A percentile compares a stretch with the other conserved stretches of the same genome.
Evolutionary conservation across 1,284 basidiomycete genomes (phyloP).

Genomic region (Trichosporon sp.): DNA sequence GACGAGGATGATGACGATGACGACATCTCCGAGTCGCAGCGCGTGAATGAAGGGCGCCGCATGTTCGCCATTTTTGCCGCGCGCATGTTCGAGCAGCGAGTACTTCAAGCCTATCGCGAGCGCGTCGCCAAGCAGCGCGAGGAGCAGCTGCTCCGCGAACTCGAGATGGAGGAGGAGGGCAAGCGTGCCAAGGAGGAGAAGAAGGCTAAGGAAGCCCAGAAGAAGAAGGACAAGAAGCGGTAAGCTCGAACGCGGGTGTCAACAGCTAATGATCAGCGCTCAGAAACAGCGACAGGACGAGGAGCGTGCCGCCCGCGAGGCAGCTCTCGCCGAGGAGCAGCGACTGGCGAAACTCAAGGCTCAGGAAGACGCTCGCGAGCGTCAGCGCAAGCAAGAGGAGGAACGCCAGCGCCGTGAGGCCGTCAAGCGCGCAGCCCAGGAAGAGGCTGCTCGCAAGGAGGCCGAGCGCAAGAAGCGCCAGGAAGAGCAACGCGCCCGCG

Average conservation of each 20-base stretch:
- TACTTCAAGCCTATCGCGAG: conserved; percentile 88
- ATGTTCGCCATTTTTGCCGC: conserved; percentile 99
- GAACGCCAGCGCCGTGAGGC: conserved; percentile 72
- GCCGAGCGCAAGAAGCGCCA: conserved; percentile 60
- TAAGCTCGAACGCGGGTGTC: conserved; percentile 32
- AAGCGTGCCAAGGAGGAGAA: conserved; percentile 84
- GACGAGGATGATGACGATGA: conserved; percentile 59
- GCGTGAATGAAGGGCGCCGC: conserved; percentile 96
- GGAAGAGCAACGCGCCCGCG: conserved; percentile 59
- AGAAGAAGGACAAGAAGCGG: conserved; percentile 74
- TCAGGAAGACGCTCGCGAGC: conserved; percentile 66
- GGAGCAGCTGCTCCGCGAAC: conserved; percentile 79
- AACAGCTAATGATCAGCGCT: conserved; percentile 61
- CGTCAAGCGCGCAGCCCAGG: conserved; percentile 72
- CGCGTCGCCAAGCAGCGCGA: conserved; percentile 89
- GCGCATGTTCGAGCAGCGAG: conserved; percentile 97
- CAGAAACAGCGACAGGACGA: conserved; percentile 92
- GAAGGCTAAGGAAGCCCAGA: conserved; percentile 93
- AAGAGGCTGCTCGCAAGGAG: conserved; percentile 65
- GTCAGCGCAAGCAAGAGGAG: conserved; percentile 71
- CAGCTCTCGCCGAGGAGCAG: conserved; percentile 79
- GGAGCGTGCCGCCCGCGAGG: conserved; percentile 75
- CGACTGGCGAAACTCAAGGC: conserved; percentile 69
- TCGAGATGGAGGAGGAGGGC: conserved; percentile 83
- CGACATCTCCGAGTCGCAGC: conserved; percentile 66